Evolutionary conservation across 1,284 basidiomycete species (phyloP).

Genomic region (Malassezia yamatoensis): DNA sequence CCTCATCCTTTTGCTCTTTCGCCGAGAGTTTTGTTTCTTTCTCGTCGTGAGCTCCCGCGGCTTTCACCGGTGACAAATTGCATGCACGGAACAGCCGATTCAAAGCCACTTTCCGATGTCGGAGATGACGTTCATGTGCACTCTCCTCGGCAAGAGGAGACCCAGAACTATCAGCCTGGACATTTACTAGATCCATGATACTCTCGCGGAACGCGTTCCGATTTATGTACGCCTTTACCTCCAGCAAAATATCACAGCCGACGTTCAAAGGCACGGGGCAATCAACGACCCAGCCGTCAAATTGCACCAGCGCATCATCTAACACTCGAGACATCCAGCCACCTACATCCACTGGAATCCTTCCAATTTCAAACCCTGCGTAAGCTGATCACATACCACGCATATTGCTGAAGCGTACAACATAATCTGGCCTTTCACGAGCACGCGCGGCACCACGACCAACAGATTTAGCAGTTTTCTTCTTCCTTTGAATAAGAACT

Average conservation of each 20-base stretch:
- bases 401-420: conserved; percentile 42
- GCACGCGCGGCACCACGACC: conserved; percentile 1
- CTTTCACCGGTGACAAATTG: conserved; percentile 23
- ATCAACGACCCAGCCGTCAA: conserved; percentile 40
- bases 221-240: conserved; percentile 35
- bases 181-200: conserved; percentile 1
- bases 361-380: conserved; percentile 39
- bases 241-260: conserved; percentile 39
- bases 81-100: conserved; percentile 39
- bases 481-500: conserved; percentile 33
- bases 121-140: conserved; percentile 60
- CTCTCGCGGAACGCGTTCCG: conserved; percentile 8
- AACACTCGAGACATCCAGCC: conserved; percentile 43
- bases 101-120: conserved; percentile 60
- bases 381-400: conserved; percentile 19
- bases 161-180: not conserved
- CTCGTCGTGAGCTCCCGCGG: conserved; percentile 4
- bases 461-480: conserved; percentile 16
- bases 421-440: conserved; percentile 22
- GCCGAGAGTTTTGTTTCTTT: not conserved
- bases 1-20: conserved; percentile 2
- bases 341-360: conserved; percentile 34
- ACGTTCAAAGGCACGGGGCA: conserved; percentile 31
- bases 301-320: conserved; percentile 33
- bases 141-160: conserved; percentile 57